Evolutionary conservation across 768 basidiomycete species (phyloP).

Genomic region (Kwoniella mangroviensis): DNA sequence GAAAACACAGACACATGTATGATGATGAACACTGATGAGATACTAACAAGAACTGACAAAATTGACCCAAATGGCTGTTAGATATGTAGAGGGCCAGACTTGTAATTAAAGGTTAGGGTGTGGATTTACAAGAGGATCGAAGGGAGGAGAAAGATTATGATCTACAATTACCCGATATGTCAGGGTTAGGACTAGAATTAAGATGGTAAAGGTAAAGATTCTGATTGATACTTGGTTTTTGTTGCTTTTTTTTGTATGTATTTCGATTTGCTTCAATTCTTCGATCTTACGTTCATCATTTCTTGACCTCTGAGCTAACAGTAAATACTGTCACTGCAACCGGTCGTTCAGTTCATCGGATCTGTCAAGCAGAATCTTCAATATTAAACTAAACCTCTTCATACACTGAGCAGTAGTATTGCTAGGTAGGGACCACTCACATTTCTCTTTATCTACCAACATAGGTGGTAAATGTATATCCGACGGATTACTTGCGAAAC

Average conservation of each 20-base stretch:
- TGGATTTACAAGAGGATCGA: neutral
- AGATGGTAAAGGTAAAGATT: neutral
- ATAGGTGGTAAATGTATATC: conserved; percentile 18
- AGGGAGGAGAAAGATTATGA: neutral
- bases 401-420: no score
- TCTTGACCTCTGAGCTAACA: no score
- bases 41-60: neutral
- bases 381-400: neutral
- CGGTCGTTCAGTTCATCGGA: neutral
- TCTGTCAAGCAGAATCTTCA: neutral
- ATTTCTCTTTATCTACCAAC: conserved; percentile 13
- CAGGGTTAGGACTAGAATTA: neutral
- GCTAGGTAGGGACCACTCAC: conserved; percentile 17
- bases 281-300: no score
- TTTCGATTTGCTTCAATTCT: neutral
- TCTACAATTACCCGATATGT: neutral
- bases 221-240: neutral
- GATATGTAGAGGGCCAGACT: neutral
- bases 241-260: neutral
- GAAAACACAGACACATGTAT: neutral
- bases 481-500: neutral
- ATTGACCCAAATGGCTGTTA: neutral
- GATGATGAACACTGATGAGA: neutral
- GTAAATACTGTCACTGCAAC: neutral
- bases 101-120: neutral